Base-by-base conservation (phyloP, 2,329 filamentous ascomycete genomes). In the Paramyrothecium sp. region DNA sequence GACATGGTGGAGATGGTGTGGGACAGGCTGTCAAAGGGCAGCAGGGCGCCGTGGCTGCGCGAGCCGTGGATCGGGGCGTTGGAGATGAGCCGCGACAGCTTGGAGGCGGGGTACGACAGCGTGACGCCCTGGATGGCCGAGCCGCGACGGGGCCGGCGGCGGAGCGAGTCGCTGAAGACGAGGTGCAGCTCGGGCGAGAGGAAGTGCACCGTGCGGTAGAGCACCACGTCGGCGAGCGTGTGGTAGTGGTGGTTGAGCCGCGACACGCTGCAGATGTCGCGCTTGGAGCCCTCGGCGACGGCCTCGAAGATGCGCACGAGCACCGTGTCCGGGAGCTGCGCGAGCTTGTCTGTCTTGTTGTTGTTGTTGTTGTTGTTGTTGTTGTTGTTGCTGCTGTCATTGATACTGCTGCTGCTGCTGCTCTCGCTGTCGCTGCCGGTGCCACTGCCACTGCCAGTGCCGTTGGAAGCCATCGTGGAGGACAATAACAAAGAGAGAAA, bases 1-100 rank as follows among this genome's bases (percentile, higher is more conserved):
- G 76, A 79, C 79, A 81, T 81, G 53, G 75, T 74, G 3, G 77
- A 76, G 34, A 81, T 75, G 48, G 77, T 77, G 60, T 76, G 75
- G 22, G 77, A 77, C 23, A 81, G 69, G 54, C 70, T 72, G 61
- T 81, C 78, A 56, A 76, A 72, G 48, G 69, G 72, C 56, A 66
- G 58, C 22, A 71, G 66, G 58, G 54, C 54, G 23, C 56, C 47
- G 55, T 69, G 49, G 34, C 33, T 52, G 56, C 71, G 69, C 2
- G 69, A 68, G 53, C 66, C 66, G 56, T 70, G 69, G 53, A 75
- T 65, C 50, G 74, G 69, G 4, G 65, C 69, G 55, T 78, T 67
- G 44, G 75, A 70, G 50, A 74, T 71, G 49, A 80, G 67, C n/a
- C 74, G 71, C 34, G 72, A 72, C 57, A 81, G 67, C 59, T 79